These are phyloP conservation scores for Xylaria hypoxylon DNA, from an alignment of 2,329 filamentous ascomycete species.

Conservation along the genomic window DNA sequence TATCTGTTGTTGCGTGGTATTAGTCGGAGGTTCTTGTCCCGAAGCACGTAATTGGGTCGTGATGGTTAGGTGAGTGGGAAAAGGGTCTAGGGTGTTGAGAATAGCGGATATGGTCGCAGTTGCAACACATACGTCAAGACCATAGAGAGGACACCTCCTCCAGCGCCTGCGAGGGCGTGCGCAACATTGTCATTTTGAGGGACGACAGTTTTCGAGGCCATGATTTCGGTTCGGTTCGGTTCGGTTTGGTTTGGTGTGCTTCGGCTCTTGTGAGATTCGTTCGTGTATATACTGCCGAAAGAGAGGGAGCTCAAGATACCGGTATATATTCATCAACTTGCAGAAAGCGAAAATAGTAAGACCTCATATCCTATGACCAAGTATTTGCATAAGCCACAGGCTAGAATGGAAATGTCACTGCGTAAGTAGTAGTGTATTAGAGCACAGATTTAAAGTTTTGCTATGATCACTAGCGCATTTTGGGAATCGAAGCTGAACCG, in stretches of 20 bases:
- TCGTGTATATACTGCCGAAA: not conserved
- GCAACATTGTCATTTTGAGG: conserved; percentile 97
- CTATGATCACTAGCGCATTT: conserved; percentile 15
- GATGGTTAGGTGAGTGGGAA: not conserved
- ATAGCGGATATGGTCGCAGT: not conserved
- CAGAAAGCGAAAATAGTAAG: not conserved
- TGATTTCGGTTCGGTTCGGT: conserved; percentile 25
- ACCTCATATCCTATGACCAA: conserved; percentile 21
- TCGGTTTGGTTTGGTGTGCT: conserved; percentile 7
- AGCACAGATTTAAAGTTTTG: conserved; percentile 33
- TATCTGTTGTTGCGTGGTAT: conserved; percentile 68
- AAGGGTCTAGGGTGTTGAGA: not conserved
- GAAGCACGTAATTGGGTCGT: not conserved
- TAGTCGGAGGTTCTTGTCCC: conserved; percentile 1
- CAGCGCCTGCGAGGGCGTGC: conserved; percentile 91
- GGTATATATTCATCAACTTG: conserved; percentile 10
- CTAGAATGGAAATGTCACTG: not conserved
- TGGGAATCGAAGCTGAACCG: conserved; percentile 39
- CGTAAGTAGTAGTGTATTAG: not conserved
- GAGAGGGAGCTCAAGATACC: conserved; percentile 18
- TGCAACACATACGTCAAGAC: conserved; percentile 77
- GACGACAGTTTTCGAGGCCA: conserved; percentile 67
- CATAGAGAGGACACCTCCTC: conserved; percentile 95
- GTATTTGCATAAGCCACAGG: not conserved
- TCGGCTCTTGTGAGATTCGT: conserved; percentile 12